Percentiles rank a stretch among this genome's conserved stretches.
phyloP scores from a whole-genome alignment of 2,329 filamentous ascomycete species.

The Leptographium galeiforme region DNA sequence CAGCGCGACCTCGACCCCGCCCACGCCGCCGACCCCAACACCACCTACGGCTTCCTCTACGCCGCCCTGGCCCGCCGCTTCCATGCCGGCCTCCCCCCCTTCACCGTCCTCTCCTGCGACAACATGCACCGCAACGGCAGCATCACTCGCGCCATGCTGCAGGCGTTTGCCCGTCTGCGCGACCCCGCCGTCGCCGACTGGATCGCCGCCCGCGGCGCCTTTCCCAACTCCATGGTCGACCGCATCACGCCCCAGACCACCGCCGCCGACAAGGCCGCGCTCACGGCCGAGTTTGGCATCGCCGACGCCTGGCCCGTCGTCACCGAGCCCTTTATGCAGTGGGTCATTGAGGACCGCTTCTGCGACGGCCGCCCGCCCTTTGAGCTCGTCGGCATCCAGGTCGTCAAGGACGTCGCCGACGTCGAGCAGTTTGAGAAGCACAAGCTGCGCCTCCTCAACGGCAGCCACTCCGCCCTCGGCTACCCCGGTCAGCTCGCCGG shows the following conservation, averaged over 20 bases:
- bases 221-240: conserved; percentile 43
- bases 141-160: conserved; percentile 38
- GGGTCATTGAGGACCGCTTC: conserved; percentile 41
- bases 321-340: conserved; percentile 42
- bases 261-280: conserved; percentile 27
- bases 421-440: conserved; percentile 43
- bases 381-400: conserved; percentile 38
- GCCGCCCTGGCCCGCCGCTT: conserved; percentile 33
- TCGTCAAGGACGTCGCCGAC: conserved; percentile 35
- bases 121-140: conserved; percentile 45
- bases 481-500: conserved; percentile 37
- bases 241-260: conserved; percentile 39
- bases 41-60: conserved; percentile 39
- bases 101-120: conserved; percentile 41
- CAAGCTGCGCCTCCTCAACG: conserved; percentile 42
- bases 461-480: conserved; percentile 36
- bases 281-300: conserved; percentile 31
- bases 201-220: conserved; percentile 32
- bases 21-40: conserved; percentile 28
- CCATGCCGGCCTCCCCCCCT: conserved; percentile 32
- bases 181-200: conserved; percentile 34
- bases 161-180: conserved; percentile 32
- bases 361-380: conserved; percentile 35
- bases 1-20: conserved; percentile 33
- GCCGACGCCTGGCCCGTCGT: conserved; percentile 39